phyloP scores from a whole-genome alignment of 129 eudicot genomes.

The Tanacetum coccineum region DNA sequence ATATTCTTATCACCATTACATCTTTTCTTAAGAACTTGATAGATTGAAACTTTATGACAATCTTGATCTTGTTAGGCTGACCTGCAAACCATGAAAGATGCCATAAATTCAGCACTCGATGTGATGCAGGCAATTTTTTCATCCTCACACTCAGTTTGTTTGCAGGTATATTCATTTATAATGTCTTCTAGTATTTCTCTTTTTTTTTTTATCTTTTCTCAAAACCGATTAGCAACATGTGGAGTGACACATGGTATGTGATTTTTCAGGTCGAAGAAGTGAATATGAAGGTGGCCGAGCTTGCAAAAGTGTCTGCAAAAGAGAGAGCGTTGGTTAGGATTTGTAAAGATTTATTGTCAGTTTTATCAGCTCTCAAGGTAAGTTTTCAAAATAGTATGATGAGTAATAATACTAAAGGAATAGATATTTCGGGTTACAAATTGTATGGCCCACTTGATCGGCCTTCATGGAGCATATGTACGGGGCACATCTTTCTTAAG shows the following conservation, averaged over 20 bases:
- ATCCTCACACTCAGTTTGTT: slow-evolving; percentile 50
- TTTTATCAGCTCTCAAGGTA: slow-evolving; percentile 75
- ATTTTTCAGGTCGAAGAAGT: slow-evolving; percentile 66
- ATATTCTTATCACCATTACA: slow-evolving; percentile 5
- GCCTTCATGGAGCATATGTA: background rate
- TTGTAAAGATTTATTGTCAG: slow-evolving; percentile 70
- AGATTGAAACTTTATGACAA: background rate
- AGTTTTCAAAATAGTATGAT: background rate
- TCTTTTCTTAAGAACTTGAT: slow-evolving; percentile 2
- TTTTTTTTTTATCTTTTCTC: slow-evolving; percentile 5
- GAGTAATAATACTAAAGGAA: background rate
- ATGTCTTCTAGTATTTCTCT: background rate
- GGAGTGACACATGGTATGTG: slow-evolving; percentile 11
- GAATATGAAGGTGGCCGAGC: slow-evolving; percentile 58
- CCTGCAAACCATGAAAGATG: slow-evolving; percentile 77
- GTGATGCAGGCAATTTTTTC: slow-evolving; percentile 78
- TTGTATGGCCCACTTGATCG: background rate
- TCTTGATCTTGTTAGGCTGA: slow-evolving; percentile 52
- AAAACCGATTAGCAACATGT: background rate
- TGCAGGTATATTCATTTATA: slow-evolving; percentile 43
- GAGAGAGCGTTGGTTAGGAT: slow-evolving; percentile 63
- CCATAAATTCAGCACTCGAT: slow-evolving; percentile 72
- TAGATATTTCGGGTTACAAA: background rate
- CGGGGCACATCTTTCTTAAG: background rate
- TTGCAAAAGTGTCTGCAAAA: slow-evolving; percentile 57